Percentiles rank a stretch among this genome's conserved stretches.
These are phyloP conservation scores for Ogataea methanolica DNA, from an alignment of 805 yeast species.

Conservation along the genomic window DNA sequence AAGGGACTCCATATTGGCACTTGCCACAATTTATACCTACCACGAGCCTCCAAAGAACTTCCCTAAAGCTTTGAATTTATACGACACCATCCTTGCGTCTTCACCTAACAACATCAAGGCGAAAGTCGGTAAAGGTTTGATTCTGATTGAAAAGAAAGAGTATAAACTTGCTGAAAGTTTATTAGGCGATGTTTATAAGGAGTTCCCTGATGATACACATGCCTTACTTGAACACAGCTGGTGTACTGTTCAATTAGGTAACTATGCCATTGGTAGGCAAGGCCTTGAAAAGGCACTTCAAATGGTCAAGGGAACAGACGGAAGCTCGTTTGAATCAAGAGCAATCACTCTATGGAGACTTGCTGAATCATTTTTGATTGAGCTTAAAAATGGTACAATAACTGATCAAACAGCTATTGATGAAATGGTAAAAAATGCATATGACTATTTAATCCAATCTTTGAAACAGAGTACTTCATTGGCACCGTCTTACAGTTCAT, in stretches of 20 bases:
- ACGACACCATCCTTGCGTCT: constrained; percentile 50
- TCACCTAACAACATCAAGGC: constrained; percentile 47
- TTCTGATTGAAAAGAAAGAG: constrained; percentile 62
- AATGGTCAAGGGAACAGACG: constrained; percentile 44
- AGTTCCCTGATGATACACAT: constrained; percentile 47
- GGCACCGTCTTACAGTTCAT: constrained; percentile 77
- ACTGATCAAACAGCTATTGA: constrained; percentile 17
- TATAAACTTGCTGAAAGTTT: constrained; percentile 49
- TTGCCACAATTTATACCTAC: constrained; percentile 77
- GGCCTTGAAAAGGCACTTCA: constrained; percentile 42
- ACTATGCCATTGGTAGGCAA: constrained; percentile 46
- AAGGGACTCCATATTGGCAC: constrained; percentile 54
- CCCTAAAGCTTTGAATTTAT: constrained; percentile 65
- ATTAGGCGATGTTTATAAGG: constrained; percentile 45
- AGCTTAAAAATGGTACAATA: constrained; percentile 15
- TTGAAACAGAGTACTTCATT: constrained; percentile 58
- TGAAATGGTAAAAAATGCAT: constrained; percentile 42
- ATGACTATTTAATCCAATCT: constrained; percentile 53
- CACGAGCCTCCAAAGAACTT: constrained; percentile 89
- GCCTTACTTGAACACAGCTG: constrained; percentile 73
- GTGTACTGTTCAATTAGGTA: constrained; percentile 60
- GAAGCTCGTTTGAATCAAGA: constrained; percentile 47
- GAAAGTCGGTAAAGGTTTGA: constrained; percentile 75
- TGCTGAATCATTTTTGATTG: constrained; percentile 56
- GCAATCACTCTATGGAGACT: constrained; percentile 69